phyloP scores from a whole-genome alignment of 2,329 filamentous ascomycete species.

The Aspergillus pseudotamarii region DNA sequence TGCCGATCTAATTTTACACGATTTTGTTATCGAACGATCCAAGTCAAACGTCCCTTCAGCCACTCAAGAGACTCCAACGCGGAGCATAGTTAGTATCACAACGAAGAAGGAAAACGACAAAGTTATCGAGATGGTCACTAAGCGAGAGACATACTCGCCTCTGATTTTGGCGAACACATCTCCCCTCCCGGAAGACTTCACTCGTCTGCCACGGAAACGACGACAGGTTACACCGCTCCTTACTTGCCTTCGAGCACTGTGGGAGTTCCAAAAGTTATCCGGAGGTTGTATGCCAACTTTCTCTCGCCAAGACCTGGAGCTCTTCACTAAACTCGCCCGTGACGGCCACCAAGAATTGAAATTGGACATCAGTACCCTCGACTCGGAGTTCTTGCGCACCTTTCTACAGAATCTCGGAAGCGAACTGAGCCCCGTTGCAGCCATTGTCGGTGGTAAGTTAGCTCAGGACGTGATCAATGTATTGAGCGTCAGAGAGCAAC shows the following conservation, averaged over 20 bases:
- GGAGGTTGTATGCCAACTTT: conserved; percentile 58
- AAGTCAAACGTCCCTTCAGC: conserved; percentile 70
- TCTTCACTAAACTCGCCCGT: conserved; percentile 77
- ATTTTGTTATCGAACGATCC: conserved; percentile 84
- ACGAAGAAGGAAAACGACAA: conserved; percentile 72
- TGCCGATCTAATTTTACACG: conserved; percentile 85
- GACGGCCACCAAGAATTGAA: conserved; percentile 76
- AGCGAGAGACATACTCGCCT: conserved; percentile 87
- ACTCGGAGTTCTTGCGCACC: conserved; percentile 72
- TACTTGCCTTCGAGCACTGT: conserved; percentile 84
- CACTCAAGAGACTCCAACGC: conserved; percentile 74
- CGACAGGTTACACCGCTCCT: conserved; percentile 79
- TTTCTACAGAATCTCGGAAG: conserved; percentile 86
- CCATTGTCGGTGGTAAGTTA: conserved; percentile 85
- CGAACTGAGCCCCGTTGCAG: conserved; percentile 83
- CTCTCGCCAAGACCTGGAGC: conserved; percentile 66
- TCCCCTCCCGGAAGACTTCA: conserved; percentile 70
- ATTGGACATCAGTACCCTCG: conserved; percentile 68
- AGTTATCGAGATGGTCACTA: conserved; percentile 81
- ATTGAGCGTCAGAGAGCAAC: conserved; percentile 85
- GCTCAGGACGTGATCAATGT: conserved; percentile 98
- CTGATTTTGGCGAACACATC: conserved; percentile 83
- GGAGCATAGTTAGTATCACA: conserved; percentile 71
- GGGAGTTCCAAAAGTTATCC: conserved; percentile 74
- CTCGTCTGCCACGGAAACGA: conserved; percentile 68